Evolutionary conservation across 129 eudicot genomes (phyloP).

Genomic region (Ambrosia trifida): DNA sequence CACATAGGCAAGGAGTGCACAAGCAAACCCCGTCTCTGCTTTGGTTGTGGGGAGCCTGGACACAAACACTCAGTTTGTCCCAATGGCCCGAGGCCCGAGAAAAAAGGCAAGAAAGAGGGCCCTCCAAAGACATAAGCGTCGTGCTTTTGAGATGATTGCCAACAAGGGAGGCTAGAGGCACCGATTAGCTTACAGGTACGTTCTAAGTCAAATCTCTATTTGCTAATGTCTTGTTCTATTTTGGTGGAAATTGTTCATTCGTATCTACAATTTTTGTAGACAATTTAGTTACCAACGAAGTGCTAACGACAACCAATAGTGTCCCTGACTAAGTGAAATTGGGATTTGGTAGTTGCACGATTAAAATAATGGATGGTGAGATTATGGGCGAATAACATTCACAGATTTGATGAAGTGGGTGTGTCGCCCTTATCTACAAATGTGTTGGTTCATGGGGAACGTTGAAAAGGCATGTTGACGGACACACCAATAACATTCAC

Average conservation of each 20-base stretch:
- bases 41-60: slow-evolving; percentile 21
- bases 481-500: background rate
- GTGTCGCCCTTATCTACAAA: background rate
- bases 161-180: slow-evolving; percentile 1
- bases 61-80: slow-evolving; percentile 16
- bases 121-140: slow-evolving; percentile 3
- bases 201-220: background rate
- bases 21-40: slow-evolving; percentile 14
- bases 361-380: background rate
- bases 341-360: background rate
- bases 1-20: slow-evolving; percentile 19
- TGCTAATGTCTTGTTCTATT: background rate
- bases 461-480: background rate
- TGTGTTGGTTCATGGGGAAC: background rate
- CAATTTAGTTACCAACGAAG: background rate
- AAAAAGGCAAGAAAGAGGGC: slow-evolving; percentile 1
- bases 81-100: slow-evolving; percentile 3
- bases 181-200: background rate
- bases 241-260: background rate
- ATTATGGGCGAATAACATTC: background rate
- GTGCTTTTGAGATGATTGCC: background rate
- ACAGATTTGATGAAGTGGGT: too few species aligned
- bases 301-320: background rate
- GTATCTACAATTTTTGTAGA: background rate
- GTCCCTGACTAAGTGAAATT: background rate